Conservation (phyloP, 352 stramenopile genomes). For the Pythium grandisporangium region DNA sequence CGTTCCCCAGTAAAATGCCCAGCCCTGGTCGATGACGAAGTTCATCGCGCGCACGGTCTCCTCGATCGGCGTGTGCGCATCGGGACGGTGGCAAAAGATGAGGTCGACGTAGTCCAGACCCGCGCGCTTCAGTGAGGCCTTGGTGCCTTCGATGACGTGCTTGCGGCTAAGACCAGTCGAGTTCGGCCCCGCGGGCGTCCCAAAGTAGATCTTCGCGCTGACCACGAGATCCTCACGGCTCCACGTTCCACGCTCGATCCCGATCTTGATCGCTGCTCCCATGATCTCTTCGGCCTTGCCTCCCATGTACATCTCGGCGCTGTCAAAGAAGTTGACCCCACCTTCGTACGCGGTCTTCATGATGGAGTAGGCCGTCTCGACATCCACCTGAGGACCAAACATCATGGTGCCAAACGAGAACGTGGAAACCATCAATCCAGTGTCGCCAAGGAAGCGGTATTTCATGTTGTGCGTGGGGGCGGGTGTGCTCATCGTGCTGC, state of each 20-base stretch:
- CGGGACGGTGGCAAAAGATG: constrained; percentile 58
- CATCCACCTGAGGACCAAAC: constrained; percentile 36
- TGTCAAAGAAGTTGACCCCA: constrained; percentile 66
- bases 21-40: constrained; percentile 48
- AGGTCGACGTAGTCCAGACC: constrained; percentile 52
- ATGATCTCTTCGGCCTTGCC: constrained; percentile 43
- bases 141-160: constrained; percentile 53
- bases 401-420: constrained; percentile 45
- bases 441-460: constrained; percentile 48
- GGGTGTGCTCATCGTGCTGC: constrained; percentile 6
- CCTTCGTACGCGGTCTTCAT: constrained; percentile 53
- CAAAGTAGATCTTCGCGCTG: constrained; percentile 64
- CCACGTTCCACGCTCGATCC: constrained; percentile 31
- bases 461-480: constrained; percentile 31
- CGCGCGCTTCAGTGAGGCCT: constrained; percentile 46
- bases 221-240: constrained; percentile 52
- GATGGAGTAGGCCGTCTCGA: constrained; percentile 50
- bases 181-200: constrained; percentile 25
- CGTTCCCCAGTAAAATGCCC: constrained; percentile 68
- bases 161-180: constrained; percentile 32
- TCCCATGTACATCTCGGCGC: constrained; percentile 40
- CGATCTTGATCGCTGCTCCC: constrained; percentile 41
- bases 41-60: constrained; percentile 71
- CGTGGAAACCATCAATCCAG: constrained; percentile 33
- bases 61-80: constrained; percentile 54